These are phyloP conservation scores for Bisporella sp. DNA, from an alignment of 2,329 filamentous ascomycete species.

Conservation along the genomic window DNA sequence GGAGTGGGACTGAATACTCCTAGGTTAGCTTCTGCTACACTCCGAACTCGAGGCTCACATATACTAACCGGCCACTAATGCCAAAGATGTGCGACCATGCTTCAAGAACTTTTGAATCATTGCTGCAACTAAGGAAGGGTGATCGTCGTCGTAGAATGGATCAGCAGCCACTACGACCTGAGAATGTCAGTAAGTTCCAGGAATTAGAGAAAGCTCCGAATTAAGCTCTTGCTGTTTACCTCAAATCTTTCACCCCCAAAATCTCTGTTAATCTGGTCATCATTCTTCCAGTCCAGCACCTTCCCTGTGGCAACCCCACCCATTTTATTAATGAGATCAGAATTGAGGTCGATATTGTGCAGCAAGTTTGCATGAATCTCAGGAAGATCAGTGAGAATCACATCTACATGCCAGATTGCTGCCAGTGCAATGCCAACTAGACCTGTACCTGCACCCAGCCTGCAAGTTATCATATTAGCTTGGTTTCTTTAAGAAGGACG, in stretches of 20 bases:
- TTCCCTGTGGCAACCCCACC: constrained; percentile 55
- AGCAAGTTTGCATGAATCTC: constrained; percentile 75
- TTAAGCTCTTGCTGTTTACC: constrained; percentile 2
- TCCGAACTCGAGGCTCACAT: too few species aligned
- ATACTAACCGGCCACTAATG: constrained; percentile 43
- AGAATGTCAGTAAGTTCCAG: constrained; percentile 1
- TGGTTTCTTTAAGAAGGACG: background rate
- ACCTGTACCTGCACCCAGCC: constrained; percentile 85
- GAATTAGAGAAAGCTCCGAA: background rate
- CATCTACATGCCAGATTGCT: constrained; percentile 56
- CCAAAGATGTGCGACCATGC: constrained; percentile 45
- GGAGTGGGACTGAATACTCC: constrained; percentile 61
- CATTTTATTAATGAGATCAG: constrained; percentile 41
- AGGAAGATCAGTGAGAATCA: constrained; percentile 76
- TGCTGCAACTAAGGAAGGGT: constrained; percentile 66
- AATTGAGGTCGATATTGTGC: constrained; percentile 65
- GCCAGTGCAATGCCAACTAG: constrained; percentile 85
- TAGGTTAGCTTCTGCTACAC: too few species aligned
- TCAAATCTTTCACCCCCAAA: background rate
- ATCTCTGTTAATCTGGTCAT: constrained; percentile 1
- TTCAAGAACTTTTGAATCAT: constrained; percentile 65
- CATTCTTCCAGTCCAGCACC: constrained; percentile 46
- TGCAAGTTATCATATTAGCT: constrained; percentile 42
- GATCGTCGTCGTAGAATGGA: constrained; percentile 77
- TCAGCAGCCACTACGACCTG: constrained; percentile 80